Evolutionary conservation across 176 grass and related monocot genomes (phyloP).

Genomic region (Oryza coarctata): DNA sequence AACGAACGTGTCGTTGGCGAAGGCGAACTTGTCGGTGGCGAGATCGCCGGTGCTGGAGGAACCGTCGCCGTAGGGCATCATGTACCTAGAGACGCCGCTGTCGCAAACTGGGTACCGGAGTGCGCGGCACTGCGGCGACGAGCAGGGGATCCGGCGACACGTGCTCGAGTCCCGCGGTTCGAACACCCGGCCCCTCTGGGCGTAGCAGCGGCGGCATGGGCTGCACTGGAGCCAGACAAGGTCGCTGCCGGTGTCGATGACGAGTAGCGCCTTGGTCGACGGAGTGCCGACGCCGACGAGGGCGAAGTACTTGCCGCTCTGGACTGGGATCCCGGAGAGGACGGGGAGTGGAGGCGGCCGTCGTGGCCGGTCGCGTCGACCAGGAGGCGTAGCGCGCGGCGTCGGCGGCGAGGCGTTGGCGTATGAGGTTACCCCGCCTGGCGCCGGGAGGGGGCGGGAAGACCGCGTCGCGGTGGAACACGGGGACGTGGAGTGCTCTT

Average conservation of each 20-base stretch:
- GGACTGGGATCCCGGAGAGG: constrained; percentile 48
- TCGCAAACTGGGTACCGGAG: constrained; percentile 52
- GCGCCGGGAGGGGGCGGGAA: constrained; percentile 28
- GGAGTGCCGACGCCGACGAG: constrained; percentile 63
- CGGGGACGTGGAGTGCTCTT: constrained; percentile 48
- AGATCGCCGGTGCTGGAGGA: constrained; percentile 51
- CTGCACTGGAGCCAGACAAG: constrained; percentile 72
- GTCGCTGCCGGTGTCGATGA: constrained; percentile 91
- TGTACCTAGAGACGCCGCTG: constrained; percentile 45
- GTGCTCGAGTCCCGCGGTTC: constrained; percentile 54
- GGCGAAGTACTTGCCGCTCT: constrained; percentile 76
- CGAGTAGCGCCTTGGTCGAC: constrained; percentile 44
- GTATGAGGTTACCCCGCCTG: constrained; percentile 14
- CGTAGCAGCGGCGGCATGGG: constrained; percentile 79
- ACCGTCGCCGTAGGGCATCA: constrained; percentile 62
- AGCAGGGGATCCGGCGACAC: constrained; percentile 49
- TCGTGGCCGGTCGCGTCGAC: background rate
- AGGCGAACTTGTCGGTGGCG: constrained; percentile 54
- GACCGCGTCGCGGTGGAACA: constrained; percentile 50
- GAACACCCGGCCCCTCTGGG: constrained; percentile 56
- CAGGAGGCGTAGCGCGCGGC: constrained; percentile 12
- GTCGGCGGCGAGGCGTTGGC: constrained; percentile 39
- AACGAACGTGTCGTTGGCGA: constrained; percentile 33
- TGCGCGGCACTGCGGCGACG: constrained; percentile 36
- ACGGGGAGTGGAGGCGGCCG: constrained; percentile 41